These are phyloP conservation scores for Pochonia chlamydosporia DNA, from an alignment of 2,329 filamentous ascomycete genomes.

Conservation along the genomic window DNA sequence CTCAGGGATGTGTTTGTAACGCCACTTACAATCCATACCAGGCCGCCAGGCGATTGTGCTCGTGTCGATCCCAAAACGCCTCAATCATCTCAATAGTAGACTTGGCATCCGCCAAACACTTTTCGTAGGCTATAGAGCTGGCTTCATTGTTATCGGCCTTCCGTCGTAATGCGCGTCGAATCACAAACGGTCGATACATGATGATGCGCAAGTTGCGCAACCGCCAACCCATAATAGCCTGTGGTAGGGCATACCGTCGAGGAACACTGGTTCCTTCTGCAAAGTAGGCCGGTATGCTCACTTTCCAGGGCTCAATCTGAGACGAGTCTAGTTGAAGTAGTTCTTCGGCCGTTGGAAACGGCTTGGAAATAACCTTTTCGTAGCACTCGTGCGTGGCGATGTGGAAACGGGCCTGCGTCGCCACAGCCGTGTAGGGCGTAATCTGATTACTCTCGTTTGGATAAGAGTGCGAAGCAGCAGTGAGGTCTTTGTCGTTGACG, in stretches of 20 bases:
- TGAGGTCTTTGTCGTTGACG: conserved; percentile 34
- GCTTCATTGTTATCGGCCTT: conserved; percentile 13
- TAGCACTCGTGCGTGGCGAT: conserved; percentile 38
- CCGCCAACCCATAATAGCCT: conserved; percentile 38
- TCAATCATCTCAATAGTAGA: conserved; percentile 32
- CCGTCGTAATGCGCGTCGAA: conserved; percentile 26
- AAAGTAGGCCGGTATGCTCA: conserved; percentile 30
- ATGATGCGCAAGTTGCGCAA: conserved; percentile 40
- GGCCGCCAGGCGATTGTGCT: conserved; percentile 32
- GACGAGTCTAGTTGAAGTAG: conserved; percentile 33
- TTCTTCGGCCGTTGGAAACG: conserved; percentile 33
- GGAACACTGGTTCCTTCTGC: conserved; percentile 24
- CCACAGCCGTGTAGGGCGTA: conserved; percentile 38
- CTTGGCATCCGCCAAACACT: conserved; percentile 35
- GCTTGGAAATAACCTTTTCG: conserved; percentile 37
- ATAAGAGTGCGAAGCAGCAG: conserved; percentile 26
- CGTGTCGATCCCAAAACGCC: conserved; percentile 29
- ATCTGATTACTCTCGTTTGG: conserved; percentile 29
- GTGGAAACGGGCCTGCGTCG: conserved; percentile 38
- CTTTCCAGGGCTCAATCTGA: conserved; percentile 31
- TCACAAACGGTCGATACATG: conserved; percentile 41
- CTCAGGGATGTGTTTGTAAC: neutral
- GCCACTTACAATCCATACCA: conserved; percentile 34
- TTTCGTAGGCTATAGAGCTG: conserved; percentile 16
- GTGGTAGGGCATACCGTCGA: conserved; percentile 30